Percentiles rank a stretch among this genome's conserved stretches.
Conservation (phyloP, 2,329 filamentous ascomycete species). For the Epichloe gansuensis region DNA sequence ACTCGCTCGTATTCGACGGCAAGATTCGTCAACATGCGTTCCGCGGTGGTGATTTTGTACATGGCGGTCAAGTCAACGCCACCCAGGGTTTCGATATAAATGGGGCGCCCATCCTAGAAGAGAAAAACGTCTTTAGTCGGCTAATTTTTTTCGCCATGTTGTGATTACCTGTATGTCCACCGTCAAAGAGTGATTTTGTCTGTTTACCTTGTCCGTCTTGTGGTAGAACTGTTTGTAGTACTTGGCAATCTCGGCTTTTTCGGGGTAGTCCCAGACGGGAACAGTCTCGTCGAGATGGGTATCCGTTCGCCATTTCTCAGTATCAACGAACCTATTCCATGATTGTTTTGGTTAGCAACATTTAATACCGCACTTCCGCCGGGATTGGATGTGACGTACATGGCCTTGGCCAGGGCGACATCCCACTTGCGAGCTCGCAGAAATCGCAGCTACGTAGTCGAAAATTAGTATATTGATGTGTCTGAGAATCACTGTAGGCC, state of each 20-base stretch:
- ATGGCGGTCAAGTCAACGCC: constrained; percentile 82
- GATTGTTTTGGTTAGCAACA: not conserved
- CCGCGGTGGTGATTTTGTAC: constrained; percentile 82
- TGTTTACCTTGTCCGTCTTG: constrained; percentile 69
- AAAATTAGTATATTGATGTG: not conserved
- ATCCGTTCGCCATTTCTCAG: constrained; percentile 81
- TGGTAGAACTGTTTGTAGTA: constrained; percentile 99
- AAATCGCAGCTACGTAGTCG: constrained; percentile 56
- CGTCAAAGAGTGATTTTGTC: not conserved
- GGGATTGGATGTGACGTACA: constrained; percentile 45
- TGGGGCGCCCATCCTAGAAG: constrained; percentile 77
- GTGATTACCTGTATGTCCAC: not conserved
- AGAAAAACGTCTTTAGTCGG: not conserved
- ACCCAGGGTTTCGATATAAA: constrained; percentile 94
- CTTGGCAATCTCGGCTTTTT: constrained; percentile 71
- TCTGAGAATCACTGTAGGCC: too few species aligned
- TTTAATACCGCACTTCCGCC: not conserved
- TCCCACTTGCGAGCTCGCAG: constrained; percentile 92
- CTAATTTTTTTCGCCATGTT: not conserved
- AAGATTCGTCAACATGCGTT: constrained; percentile 93
- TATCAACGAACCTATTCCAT: constrained; percentile 65
- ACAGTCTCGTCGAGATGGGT: constrained; percentile 74
- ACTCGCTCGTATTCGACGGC: constrained; percentile 97
- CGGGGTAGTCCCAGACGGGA: constrained; percentile 71
- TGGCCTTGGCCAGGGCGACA: constrained; percentile 68